Base-by-base conservation (phyloP, 2,329 filamentous ascomycete genomes). In the Graphium sp. region DNA sequence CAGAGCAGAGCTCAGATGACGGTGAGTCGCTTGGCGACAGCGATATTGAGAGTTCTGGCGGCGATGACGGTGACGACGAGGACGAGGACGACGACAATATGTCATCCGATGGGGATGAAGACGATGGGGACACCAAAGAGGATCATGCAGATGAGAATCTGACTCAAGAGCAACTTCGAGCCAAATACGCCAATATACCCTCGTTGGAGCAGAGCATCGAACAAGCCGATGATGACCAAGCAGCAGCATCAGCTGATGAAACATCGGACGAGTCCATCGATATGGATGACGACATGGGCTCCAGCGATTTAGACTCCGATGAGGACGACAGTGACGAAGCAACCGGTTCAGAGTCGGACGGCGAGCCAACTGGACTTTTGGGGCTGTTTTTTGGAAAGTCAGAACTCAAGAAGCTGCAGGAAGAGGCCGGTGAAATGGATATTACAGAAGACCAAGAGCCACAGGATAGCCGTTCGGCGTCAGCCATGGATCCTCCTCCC, bases 171-270 rank as follows among this genome's bases (percentile, higher is more conserved):
- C 70, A 82, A 42, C 47, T 82, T 10, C 65, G 60, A 16, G 60
- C 62, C 22, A 83, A 83, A 45, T 83, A 82, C 37, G 68, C 70
- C 7, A 61, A 73, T 30, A 53, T 81, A 6, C 71, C 73, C 0
- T 58, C 58, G 12, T 35, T 65, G 4, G 45, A 55, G 7, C n/a
- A n/a, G 13, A 19, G 3, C 4, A 16, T 7, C 4, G 23, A 18
- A 17, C 22, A 27, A 13, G 19, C 18, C 15, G 33, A 28, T 14
- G 18, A 9, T 12, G 19, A 17, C 6, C n/a, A 26, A 18, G 26
- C 18, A 44, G 2, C 44, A 49, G n/a, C n/a, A n/a, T n/a, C n/a
- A n/a, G n/a, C n/a, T 4, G 36, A 43, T 21, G 37, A 41, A 20
- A 30, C 40, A 6, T 30, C 37, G 4, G 41, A 43, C 19, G 35